Evolutionary conservation across 2,329 filamentous ascomycete genomes (phyloP), one percentile per base, ranked within the genome.

Genomic region (Aureobasidium sp.): DNA sequence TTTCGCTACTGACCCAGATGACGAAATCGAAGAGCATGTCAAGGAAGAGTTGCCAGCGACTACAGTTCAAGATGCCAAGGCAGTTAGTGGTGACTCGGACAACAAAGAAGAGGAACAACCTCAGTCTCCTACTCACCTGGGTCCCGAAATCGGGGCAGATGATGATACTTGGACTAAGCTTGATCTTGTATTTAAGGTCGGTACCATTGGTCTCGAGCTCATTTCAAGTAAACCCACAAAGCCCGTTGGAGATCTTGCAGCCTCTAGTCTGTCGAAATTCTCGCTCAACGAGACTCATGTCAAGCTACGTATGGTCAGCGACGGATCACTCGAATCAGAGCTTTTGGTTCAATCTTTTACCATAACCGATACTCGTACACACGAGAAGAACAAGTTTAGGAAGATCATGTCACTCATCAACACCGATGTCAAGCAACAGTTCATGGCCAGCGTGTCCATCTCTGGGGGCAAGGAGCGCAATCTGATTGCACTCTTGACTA

Each of bases 351-450:
- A 94, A 63, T 94, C 93, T 0, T 97, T 99, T 73, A 96, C 91
- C 0, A 96, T 97, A 66, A 85, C 90, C 61, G 94, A 99, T 72
- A 97, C 89, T 65, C 87, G 95, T n/a, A 86, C 85, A 5, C 84
- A 85, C 59, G 92, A 96, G 68, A 89, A 88, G 5, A 99, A 97
- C 78, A 97, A 96, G 71, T 99, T 95, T 81, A 86, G 91, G 55
- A 95, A 93, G 73, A 97, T 99, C 76, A 97, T 99, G 94, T 92
- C 92, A 1, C 87, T 96, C 61, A 91, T 92, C 70, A 97, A 97
- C 74, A 93, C 91, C 67, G 88, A 92, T 61, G 91, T 94, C 60
- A 84, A 85, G 49, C 92, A 97, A 73, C 95, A 99, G 68, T 92
- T 99, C 70, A 99, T 99, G 94, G 94, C 94, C 21, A 97, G 89